Conservation (phyloP, 148 eudicot genomes). For the Beta vulgaris region DNA sequence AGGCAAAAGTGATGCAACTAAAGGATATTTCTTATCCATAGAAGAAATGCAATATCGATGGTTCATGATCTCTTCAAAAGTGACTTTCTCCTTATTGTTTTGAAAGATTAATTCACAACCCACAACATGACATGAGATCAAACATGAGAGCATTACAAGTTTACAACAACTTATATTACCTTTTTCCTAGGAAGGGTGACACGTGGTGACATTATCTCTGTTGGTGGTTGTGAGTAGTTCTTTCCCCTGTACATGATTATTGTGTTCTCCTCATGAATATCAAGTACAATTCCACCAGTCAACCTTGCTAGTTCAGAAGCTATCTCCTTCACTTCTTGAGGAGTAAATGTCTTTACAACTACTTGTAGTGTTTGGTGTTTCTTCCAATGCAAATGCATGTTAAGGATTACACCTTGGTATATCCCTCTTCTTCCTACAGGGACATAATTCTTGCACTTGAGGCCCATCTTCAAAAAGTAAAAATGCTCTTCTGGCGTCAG, state of each 20-base stretch:
- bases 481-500: constrained; percentile 98
- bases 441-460: constrained; percentile 84
- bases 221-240: constrained; percentile 94
- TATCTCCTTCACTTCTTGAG: constrained; percentile 85
- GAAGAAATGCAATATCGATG: background rate
- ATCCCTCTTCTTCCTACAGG: constrained; percentile 92
- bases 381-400: constrained; percentile 99
- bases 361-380: constrained; percentile 92
- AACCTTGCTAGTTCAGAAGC: constrained; percentile 84
- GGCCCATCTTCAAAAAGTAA: constrained; percentile 89
- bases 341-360: constrained; percentile 78
- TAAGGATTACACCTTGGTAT: constrained; percentile 88
- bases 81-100: background rate
- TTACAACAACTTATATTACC: constrained; percentile 36
- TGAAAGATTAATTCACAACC: background rate
- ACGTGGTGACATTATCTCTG: constrained; percentile 97
- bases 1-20: background rate
- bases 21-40: background rate
- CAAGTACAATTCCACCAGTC: constrained; percentile 93
- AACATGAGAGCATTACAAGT: background rate
- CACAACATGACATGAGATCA: background rate
- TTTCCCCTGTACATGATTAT: constrained; percentile 96
- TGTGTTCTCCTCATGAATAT: constrained; percentile 75
- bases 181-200: constrained; percentile 81
- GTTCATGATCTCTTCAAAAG: background rate